Conservation (phyloP, 2,329 filamentous ascomycete species). For the Pleoardoris graminearum region DNA sequence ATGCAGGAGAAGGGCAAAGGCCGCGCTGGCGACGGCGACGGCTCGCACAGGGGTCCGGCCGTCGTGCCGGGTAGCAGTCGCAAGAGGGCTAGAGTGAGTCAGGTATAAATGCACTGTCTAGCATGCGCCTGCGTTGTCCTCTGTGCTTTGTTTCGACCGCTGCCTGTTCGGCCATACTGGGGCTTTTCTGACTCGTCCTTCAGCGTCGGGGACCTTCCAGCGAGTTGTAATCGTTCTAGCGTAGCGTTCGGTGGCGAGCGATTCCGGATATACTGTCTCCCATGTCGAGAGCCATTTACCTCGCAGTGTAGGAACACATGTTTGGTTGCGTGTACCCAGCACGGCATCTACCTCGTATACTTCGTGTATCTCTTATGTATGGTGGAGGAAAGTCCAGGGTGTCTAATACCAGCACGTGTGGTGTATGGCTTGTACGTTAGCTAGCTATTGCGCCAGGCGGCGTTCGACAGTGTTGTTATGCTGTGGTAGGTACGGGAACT, state of each 20-base stretch:
- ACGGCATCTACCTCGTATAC: slow-evolving; percentile 4
- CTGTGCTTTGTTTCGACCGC: neutral
- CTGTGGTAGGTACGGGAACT: neutral
- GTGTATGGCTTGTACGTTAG: slow-evolving; percentile 2
- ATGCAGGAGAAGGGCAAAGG: slow-evolving; percentile 51
- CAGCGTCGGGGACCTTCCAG: neutral
- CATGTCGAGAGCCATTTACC: neutral
- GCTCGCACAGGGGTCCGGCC: slow-evolving; percentile 38
- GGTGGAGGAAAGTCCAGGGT: neutral
- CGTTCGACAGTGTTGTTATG: neutral
- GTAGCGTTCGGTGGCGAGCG: no score
- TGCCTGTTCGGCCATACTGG: neutral
- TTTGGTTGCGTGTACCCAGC: no score
- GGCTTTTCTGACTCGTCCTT: neutral
- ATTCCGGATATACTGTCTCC: no score
- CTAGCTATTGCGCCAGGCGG: neutral
- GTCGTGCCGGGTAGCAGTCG: slow-evolving; percentile 42
- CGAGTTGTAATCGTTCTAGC: neutral
- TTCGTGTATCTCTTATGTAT: slow-evolving; percentile 1
- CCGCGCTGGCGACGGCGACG: slow-evolving; percentile 20
- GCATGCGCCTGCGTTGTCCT: slow-evolving; percentile 3
- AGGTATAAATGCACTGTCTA: slow-evolving; percentile 20
- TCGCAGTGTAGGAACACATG: neutral
- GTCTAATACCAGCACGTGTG: neutral
- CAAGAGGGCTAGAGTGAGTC: slow-evolving; percentile 38